Percentiles rank a stretch among this genome's conserved stretches.
phyloP scores from a whole-genome alignment of 805 yeast species.

The Yarrowia sp. region DNA sequence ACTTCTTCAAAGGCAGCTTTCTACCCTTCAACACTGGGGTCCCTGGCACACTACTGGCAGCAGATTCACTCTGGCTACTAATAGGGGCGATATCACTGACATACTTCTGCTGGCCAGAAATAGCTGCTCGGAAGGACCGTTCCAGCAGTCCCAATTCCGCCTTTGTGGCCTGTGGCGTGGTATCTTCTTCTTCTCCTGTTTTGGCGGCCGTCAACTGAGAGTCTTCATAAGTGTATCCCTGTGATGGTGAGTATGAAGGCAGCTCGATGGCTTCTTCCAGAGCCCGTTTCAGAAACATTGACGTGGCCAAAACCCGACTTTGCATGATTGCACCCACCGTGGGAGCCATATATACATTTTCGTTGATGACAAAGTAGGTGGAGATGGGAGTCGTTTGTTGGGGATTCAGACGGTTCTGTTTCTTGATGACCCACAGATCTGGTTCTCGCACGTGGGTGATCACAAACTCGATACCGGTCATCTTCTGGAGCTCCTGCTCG shows the following conservation, averaged over 20 bases:
- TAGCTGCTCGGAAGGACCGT: constrained; percentile 21
- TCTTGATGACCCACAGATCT: constrained; percentile 88
- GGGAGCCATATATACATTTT: constrained; percentile 92
- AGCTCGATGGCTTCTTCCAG: constrained; percentile 56
- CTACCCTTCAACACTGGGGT: constrained; percentile 21
- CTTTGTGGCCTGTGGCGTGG: constrained; percentile 8
- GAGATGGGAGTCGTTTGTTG: constrained; percentile 62
- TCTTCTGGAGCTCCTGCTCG: constrained; percentile 64
- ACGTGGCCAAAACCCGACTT: constrained; percentile 67
- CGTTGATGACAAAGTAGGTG: constrained; percentile 88
- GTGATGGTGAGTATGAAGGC: constrained; percentile 64
- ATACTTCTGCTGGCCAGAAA: constrained; percentile 30
- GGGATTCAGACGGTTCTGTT: constrained; percentile 70
- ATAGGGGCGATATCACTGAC: constrained; percentile 22
- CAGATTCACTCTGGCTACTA: constrained; percentile 9
- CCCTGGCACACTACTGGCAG: constrained; percentile 25
- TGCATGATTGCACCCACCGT: constrained; percentile 72
- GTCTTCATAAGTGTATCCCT: constrained; percentile 60
- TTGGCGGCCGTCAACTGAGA: background rate
- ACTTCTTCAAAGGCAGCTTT: constrained; percentile 29
- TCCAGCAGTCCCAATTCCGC: constrained; percentile 22
- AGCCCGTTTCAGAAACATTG: constrained; percentile 56
- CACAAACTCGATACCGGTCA: constrained; percentile 87
- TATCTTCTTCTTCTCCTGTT: background rate
- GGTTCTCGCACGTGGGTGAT: constrained; percentile 81